Percentiles rank a stretch among this genome's conserved stretches.
phyloP scores from a whole-genome alignment of 164 flowering plant species.

The Kingdonia uniflora region DNA sequence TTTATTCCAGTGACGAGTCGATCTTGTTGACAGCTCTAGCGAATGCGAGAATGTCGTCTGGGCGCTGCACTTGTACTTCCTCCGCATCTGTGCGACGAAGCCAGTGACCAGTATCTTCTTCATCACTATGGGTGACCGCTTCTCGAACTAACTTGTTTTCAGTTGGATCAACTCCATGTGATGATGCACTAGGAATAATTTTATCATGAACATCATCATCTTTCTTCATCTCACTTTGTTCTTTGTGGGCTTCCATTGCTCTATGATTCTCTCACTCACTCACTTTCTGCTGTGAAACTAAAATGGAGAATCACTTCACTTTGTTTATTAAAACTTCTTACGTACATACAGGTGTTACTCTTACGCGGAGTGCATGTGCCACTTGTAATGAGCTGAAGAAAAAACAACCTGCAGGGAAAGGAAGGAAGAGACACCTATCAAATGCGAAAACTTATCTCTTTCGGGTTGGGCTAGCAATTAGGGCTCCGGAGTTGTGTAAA shows the following conservation, averaged over 20 bases:
- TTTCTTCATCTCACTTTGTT: conserved; percentile 1
- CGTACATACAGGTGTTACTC: too few relatives aligned
- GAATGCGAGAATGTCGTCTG: conserved; percentile 15
- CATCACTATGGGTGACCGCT: neutral
- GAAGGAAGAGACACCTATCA: too few relatives aligned
- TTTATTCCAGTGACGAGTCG: conserved; percentile 15
- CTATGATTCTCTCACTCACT: too few relatives aligned
- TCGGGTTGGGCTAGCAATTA: too few relatives aligned
- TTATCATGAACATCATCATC: neutral
- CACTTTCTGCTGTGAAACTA: too few relatives aligned
- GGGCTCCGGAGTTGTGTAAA: too few relatives aligned
- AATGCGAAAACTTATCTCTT: too few relatives aligned
- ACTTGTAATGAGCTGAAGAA: too few relatives aligned
- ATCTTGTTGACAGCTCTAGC: conserved; percentile 15
- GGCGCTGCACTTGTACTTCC: neutral
- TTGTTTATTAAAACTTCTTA: too few relatives aligned
- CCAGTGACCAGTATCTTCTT: neutral
- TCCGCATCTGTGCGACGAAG: neutral
- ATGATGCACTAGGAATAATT: neutral
- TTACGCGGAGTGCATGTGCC: too few relatives aligned
- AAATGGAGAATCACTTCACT: too few relatives aligned
- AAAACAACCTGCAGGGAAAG: too few relatives aligned
- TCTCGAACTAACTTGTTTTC: conserved; percentile 7
- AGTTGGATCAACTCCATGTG: conserved; percentile 4
- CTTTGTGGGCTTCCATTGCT: conserved; percentile 6